These are phyloP conservation scores for Rhizopogon rudus DNA, from an alignment of 768 basidiomycete genomes.

Conservation along the genomic window DNA sequence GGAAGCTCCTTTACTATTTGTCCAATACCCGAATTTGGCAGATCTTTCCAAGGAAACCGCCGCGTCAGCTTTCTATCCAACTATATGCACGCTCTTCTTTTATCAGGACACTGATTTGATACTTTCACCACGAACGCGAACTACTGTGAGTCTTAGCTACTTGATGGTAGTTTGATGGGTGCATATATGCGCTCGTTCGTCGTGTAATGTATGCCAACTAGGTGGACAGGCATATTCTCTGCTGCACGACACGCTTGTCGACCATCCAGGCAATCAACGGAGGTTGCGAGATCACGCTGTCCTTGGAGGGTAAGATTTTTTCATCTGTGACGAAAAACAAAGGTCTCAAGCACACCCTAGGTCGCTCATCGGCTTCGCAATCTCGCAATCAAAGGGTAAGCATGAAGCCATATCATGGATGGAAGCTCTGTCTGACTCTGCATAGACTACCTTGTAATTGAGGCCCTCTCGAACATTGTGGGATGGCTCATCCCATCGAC, in stretches of 20 bases:
- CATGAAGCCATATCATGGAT: background rate
- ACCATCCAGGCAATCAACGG: constrained; percentile 37
- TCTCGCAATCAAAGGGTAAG: constrained; percentile 45
- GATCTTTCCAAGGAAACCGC: constrained; percentile 16
- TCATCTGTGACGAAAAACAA: background rate
- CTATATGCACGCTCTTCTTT: constrained; percentile 36
- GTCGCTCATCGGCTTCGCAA: constrained; percentile 40
- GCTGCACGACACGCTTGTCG: constrained; percentile 42
- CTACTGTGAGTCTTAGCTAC: background rate
- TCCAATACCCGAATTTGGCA: background rate
- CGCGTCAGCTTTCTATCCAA: constrained; percentile 24
- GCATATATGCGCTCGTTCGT: constrained; percentile 24
- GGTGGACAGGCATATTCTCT: constrained; percentile 45
- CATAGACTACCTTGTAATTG: constrained; percentile 52
- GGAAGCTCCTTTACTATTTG: background rate
- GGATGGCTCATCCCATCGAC: constrained; percentile 49
- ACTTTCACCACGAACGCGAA: constrained; percentile 14
- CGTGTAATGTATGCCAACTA: constrained; percentile 15
- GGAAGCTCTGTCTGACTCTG: background rate
- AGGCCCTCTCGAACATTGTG: constrained; percentile 52
- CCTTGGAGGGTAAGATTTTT: constrained; percentile 43
- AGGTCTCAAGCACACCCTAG: constrained; percentile 22
- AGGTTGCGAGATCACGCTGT: constrained; percentile 38
- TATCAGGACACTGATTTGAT: constrained; percentile 13
- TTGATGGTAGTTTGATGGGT: constrained; percentile 2